phyloP scores from a whole-genome alignment of 208 protist species.

The Leishmania amazonensis region DNA sequence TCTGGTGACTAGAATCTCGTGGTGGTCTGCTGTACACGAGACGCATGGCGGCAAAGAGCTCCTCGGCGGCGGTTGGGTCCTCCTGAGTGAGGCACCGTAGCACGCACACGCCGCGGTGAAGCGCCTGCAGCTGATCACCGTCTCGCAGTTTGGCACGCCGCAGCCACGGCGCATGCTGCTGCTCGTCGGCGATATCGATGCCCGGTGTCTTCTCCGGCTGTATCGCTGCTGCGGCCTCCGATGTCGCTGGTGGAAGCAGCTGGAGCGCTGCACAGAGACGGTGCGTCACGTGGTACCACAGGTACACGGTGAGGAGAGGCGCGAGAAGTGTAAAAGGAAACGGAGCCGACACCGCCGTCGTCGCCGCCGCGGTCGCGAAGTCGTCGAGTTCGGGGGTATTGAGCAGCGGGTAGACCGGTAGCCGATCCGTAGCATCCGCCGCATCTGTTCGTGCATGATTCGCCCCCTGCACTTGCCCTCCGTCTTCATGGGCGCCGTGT shows the following conservation, averaged over 20 bases:
- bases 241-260: conserved; percentile 10
- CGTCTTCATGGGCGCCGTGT: background rate
- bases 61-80: conserved; percentile 4
- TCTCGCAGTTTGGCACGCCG: conserved; percentile 6
- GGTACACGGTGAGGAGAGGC: conserved; percentile 26
- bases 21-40: conserved; percentile 3
- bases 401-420: conserved; percentile 24
- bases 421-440: background rate
- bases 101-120: conserved; percentile 31
- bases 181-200: background rate
- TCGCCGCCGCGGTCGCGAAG: background rate
- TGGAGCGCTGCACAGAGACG: conserved; percentile 19
- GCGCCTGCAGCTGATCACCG: conserved; percentile 1
- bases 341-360: background rate
- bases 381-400: background rate
- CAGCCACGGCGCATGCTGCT: conserved; percentile 6
- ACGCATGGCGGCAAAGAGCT: conserved; percentile 31
- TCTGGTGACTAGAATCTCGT: background rate
- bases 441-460: background rate
- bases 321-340: conserved; percentile 29
- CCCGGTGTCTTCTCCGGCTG: background rate
- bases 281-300: conserved; percentile 31
- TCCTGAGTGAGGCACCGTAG: conserved; percentile 26
- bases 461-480: background rate
- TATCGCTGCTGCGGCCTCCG: no score